Percentiles rank a stretch among this genome's conserved stretches.
Conservation (phyloP, 768 basidiomycete genomes). For the Cystobasidium tubakii region DNA sequence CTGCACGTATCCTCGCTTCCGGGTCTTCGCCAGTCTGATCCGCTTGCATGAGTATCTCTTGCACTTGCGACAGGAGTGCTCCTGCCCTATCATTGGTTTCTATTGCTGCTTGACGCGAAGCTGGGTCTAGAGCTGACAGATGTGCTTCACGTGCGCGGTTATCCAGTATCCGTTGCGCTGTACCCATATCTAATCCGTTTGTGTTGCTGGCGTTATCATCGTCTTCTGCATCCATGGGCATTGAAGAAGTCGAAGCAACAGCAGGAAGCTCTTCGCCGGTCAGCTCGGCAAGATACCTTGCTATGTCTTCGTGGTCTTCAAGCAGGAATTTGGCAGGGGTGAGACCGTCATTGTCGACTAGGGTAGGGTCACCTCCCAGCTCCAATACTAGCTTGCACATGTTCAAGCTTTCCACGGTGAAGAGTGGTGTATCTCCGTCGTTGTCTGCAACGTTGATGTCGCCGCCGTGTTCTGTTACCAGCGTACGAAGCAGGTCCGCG, state of each 20-base stretch:
- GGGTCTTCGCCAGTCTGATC: constrained; percentile 44
- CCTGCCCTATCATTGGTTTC: constrained; percentile 26
- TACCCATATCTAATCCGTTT: constrained; percentile 37
- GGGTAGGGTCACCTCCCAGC: constrained; percentile 49
- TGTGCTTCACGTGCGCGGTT: constrained; percentile 44
- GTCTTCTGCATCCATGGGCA: not conserved
- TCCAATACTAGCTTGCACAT: constrained; percentile 50
- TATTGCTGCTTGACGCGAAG: constrained; percentile 17
- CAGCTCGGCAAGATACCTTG: constrained; percentile 44
- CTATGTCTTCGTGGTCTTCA: constrained; percentile 46
- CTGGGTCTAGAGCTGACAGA: constrained; percentile 14
- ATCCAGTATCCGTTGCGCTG: not conserved
- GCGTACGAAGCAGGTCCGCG: constrained; percentile 50
- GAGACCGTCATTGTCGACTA: constrained; percentile 49
- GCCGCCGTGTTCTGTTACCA: constrained; percentile 49
- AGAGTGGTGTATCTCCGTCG: constrained; percentile 53
- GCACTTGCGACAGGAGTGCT: constrained; percentile 47
- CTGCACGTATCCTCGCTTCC: constrained; percentile 48
- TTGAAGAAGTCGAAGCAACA: not conserved
- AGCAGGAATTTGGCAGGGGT: constrained; percentile 46
- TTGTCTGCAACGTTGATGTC: constrained; percentile 52
- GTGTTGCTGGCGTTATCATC: not conserved
- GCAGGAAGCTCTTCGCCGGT: constrained; percentile 39
- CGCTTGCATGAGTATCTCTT: constrained; percentile 49
- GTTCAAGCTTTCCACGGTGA: constrained; percentile 50